Evolutionary conservation across 1,139 yeast species (phyloP), one percentile per base, ranked within the genome.

Genomic region (Yamadazyma siamensis): DNA sequence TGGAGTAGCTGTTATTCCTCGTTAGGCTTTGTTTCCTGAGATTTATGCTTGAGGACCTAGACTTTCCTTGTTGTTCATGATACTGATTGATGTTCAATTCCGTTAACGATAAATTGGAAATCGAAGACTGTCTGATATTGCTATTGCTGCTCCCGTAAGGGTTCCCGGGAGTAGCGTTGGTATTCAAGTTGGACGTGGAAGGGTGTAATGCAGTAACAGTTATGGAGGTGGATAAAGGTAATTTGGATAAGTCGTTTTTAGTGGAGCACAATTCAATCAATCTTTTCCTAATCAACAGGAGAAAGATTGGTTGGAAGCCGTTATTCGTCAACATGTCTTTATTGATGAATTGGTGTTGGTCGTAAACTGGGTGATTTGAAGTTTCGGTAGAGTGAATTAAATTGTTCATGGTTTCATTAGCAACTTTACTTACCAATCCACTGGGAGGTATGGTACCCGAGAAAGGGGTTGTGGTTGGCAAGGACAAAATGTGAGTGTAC

Each of bases 381-480:
- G 26, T 34, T 9, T 10, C 10, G 6, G 57, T 47, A 21, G 43
- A 38, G 15, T 41, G 31, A 6, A 65, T 46, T 33, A 65, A 44
- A 30, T 41, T 46, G 21, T 37, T 42, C 59, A 66, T 54, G 8
- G 69, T 62, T 40, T 67, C 73, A 41, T 62, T 61, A 21, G 72
- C 68, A 14, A 67, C 71, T 37, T 56, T 60, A 30, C 69, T 59
- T 8, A 61, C 71, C 31, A 67, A 50, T 2, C 74, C 74, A 49
- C 69, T 62, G 4, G 74, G 74, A 14, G 73, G 73, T 8, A 58
- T 51, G 6, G 43, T 28, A 1, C 74, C 74, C 50, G 59, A 59
- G 37, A 67, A 67, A 8, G 74, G 74, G 5, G 73, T 66, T 4
- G 73, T 66, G 10, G 74, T 67, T 23, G 74, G 74, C 33, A 61